Evolutionary conservation across 768 basidiomycete genomes (phyloP).

Genomic region (Daedalea quercina): DNA sequence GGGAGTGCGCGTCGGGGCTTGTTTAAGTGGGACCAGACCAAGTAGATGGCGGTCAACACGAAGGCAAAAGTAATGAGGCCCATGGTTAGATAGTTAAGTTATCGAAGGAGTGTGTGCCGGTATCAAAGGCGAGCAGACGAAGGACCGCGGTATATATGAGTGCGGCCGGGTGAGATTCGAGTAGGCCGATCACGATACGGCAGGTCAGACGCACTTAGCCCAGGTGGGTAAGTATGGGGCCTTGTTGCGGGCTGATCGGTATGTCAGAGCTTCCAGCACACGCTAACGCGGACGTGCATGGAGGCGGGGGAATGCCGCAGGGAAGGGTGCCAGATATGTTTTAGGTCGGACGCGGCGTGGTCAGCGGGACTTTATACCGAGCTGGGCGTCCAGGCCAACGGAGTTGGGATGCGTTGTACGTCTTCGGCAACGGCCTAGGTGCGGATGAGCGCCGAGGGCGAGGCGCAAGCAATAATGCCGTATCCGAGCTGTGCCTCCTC

Average conservation of each 20-base stretch:
- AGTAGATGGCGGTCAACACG: conserved; percentile 5
- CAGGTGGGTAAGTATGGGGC: neutral
- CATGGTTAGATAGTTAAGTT: conserved; percentile 6
- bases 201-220: neutral
- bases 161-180: neutral
- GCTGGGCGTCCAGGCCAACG: neutral
- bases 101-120: neutral
- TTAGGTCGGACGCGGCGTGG: neutral
- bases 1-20: conserved; percentile 35
- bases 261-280: neutral
- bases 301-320: neutral
- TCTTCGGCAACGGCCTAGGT: neutral
- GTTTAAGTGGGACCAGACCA: conserved; percentile 8
- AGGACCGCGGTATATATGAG: neutral
- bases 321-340: conserved; percentile 1
- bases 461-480: neutral
- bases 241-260: neutral
- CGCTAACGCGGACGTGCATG: neutral
- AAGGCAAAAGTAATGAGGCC: neutral
- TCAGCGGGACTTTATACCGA: neutral
- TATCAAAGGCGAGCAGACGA: neutral
- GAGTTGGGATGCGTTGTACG: conserved; percentile 1
- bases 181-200: neutral
- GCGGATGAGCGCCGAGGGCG: neutral
- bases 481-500: too few species aligned